Evolutionary conservation across 768 basidiomycete species (phyloP), one percentile per base, ranked within the genome.

Genomic region (Ramaria sp.): DNA sequence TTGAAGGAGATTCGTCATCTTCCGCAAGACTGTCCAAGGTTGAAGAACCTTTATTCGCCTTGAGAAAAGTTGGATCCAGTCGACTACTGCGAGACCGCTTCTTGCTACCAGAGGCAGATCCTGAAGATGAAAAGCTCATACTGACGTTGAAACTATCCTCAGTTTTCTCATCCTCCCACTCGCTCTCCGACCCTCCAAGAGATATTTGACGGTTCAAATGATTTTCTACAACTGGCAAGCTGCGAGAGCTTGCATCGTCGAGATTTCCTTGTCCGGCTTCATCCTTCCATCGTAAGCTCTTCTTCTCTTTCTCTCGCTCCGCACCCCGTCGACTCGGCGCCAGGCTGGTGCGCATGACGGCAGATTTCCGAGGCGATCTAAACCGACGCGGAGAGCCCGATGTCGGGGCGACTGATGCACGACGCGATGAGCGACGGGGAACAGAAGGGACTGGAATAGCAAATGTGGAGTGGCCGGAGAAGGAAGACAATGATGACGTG

Each of bases 151-250:
- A 63, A 63, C 83, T 87, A 48, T 88, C 87, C 7, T 92, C 88
- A 0, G 85, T 87, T 69, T 78, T 85, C 63, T 90, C 88, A 63
- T 91, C 88, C 67, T 91, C 88, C 88, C 89, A 91, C 55, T 92
- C 88, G 65, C 84, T 88, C 61, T 90, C 88, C 5, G 85, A 88
- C 5, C 80, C 75, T 44, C 81, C 76, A 22, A 76, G 66, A 3
- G 82, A 81, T 24, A 37, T 52, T 15, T 42, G 51, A 20, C 32
- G 41, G 53, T 30, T 43, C 16, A 30, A 6, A 34, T 41, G 47
- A 27, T 18, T 20, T 16, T 55, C 51, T 22, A 36, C 24, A 32
- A 20, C 28, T 12, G 52, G 34, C 30, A 43, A 3, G n/a, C 12
- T 37, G 28, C 45, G 18, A 56, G 66, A 59, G 57, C 78, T 69